These are phyloP conservation scores for Leccinum incarnatum DNA, from an alignment of 768 basidiomycete species.

Conservation along the genomic window DNA sequence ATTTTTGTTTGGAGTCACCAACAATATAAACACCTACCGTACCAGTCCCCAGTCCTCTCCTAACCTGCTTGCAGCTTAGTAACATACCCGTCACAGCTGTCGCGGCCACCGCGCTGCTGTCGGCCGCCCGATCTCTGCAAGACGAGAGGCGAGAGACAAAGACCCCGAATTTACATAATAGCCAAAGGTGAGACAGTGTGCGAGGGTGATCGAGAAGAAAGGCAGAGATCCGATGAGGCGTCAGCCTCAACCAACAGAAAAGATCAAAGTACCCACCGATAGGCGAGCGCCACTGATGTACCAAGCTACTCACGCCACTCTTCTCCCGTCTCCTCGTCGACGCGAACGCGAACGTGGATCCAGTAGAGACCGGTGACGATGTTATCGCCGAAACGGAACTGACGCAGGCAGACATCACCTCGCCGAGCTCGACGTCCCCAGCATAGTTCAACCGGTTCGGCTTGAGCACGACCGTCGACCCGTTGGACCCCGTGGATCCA, in stretches of 20 bases:
- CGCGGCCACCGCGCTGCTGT: neutral
- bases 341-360: neutral
- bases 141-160: neutral
- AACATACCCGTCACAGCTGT: neutral
- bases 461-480: conserved; percentile 11
- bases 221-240: neutral
- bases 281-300: conserved; percentile 67
- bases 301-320: conserved; percentile 42
- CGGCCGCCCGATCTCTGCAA: conserved; percentile 16
- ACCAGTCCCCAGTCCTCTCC: too few species aligned
- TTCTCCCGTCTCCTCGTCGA: conserved; percentile 20
- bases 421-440: conserved; percentile 24
- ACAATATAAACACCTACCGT: too few species aligned
- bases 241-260: neutral
- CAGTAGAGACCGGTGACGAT: neutral
- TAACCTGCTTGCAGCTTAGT: too few species aligned
- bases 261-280: conserved; percentile 46
- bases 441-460: conserved; percentile 26
- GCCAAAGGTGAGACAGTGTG: neutral
- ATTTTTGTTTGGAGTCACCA: too few species aligned
- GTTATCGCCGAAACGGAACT: neutral
- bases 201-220: neutral
- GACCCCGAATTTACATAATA: neutral
- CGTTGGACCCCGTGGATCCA: neutral
- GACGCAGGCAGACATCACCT: conserved; percentile 24